Evolutionary conservation across 371 early-diverging fungal genomes (phyloP), one percentile per base, ranked within the genome.

Genomic region (Furculomyces boomerangus): DNA sequence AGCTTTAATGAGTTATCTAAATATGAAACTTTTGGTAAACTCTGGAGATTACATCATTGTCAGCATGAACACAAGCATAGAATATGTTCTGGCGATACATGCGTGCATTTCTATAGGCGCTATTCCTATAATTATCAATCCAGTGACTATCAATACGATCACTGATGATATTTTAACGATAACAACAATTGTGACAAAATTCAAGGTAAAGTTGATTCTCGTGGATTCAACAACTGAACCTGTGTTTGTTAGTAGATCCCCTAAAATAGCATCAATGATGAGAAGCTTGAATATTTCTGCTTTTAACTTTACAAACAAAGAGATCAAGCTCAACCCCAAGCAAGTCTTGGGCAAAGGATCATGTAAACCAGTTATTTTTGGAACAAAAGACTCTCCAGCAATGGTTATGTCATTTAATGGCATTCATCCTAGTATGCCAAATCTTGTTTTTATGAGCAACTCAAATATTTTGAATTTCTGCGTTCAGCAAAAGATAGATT

Each of bases 61-160:
- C 16, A 58, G 83, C n/a, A 74, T 80, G 44, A 72, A 84, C 1
- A 82, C 75, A 57, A 78, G 86, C 8, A 53, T 83, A 28, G 89
- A 88, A 50, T 81, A 78, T 61, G 70, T 83, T 1, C 66, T 72
- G n/a, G 75, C 81, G 0, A 66, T 90, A 14, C 83, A 86, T 63
- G 88, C 87, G 3, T 86, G 86, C 61, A 65, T 89, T 62, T 75
- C 79, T 2, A 66, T 84, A 2, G 90, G 90, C 18, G 71, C 84
- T 1, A 64, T 83, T 1, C 79, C 83, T 16, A 78, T 90, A n/a
- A 82, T 86, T 0, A 60, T 88, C 13, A 71, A 77, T 30, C 74
- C 78, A 32, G 75, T 78, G 3, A 20, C 7, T 5, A 28, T 7
- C n/a, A 8, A 5, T 32, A 74, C 84, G 20, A 57, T 82, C 35